Evolutionary conservation across 108 stramenopile genomes (phyloP).

Genomic region (Cyclotella atomus): DNA sequence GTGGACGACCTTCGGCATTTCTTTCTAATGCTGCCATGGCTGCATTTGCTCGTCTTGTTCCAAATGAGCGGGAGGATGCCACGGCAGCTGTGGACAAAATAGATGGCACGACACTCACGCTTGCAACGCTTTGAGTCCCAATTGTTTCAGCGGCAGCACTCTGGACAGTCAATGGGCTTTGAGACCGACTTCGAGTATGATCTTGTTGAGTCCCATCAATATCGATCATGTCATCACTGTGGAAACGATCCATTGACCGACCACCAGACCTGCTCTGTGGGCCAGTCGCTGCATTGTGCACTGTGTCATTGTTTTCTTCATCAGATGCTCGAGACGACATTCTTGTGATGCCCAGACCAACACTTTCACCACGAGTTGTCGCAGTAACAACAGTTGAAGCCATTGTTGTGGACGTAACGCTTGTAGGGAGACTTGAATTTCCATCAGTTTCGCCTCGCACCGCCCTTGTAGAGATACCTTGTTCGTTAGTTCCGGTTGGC

Average conservation of each 20-base stretch:
- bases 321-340: slow-evolving; percentile 46
- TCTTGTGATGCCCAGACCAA: slow-evolving; percentile 32
- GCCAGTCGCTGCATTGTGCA: neutral
- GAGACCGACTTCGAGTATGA: slow-evolving; percentile 32
- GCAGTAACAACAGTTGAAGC: slow-evolving; percentile 51
- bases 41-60: slow-evolving; percentile 43
- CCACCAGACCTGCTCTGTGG: neutral
- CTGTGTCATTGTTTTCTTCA: slow-evolving; percentile 35
- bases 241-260: slow-evolving; percentile 5
- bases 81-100: slow-evolving; percentile 52
- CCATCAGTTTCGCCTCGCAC: slow-evolving; percentile 54
- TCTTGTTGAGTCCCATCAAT: slow-evolving; percentile 18
- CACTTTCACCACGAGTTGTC: slow-evolving; percentile 47
- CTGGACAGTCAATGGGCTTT: slow-evolving; percentile 56
- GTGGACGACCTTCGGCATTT: slow-evolving; percentile 35
- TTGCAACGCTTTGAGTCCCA: slow-evolving; percentile 49
- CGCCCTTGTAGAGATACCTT: slow-evolving; percentile 53
- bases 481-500: slow-evolving; percentile 32
- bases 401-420: slow-evolving; percentile 49
- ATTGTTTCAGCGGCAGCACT: slow-evolving; percentile 42
- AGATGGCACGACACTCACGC: slow-evolving; percentile 46
- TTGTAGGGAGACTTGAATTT: slow-evolving; percentile 56
- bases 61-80: slow-evolving; percentile 43
- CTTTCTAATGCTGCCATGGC: slow-evolving; percentile 34
- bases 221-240: slow-evolving; percentile 32